A percentile compares a stretch with the other conserved stretches of the same genome.
phyloP scores from a whole-genome alignment of 2,329 filamentous ascomycete species.

The Aspergillus sp. region DNA sequence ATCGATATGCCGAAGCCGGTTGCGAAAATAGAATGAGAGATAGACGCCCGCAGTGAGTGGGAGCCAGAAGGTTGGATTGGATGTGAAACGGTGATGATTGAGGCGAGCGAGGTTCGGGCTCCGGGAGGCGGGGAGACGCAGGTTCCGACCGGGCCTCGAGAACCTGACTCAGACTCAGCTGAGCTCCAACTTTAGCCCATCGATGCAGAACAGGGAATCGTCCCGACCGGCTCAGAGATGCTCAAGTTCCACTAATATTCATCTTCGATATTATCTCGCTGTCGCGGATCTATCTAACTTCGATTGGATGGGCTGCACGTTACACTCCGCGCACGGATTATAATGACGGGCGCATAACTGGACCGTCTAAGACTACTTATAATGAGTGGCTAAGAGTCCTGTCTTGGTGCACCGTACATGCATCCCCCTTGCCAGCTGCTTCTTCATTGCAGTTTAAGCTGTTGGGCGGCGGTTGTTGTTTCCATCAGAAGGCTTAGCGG shows the following conservation, averaged over 20 bases:
- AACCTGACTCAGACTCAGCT: background rate
- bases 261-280: background rate
- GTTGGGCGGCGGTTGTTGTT: background rate
- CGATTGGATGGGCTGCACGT: constrained; percentile 16
- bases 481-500: background rate
- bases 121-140: constrained; percentile 38
- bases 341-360: constrained; percentile 18
- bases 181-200: background rate
- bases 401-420: background rate
- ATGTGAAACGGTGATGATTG: constrained; percentile 22
- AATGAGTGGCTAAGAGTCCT: background rate
- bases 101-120: constrained; percentile 29
- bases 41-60: background rate
- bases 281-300: background rate
- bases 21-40: background rate
- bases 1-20: constrained; percentile 15
- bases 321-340: constrained; percentile 21
- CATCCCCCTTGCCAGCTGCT: background rate
- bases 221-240: too few species aligned
- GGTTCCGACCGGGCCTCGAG: constrained; percentile 20
- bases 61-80: constrained; percentile 10
- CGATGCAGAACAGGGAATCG: background rate
- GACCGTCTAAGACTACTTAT: constrained; percentile 1
- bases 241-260: too few species aligned
- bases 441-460: background rate